phyloP scores from a whole-genome alignment of 148 eudicot species.

The Rhododendron molle region DNA sequence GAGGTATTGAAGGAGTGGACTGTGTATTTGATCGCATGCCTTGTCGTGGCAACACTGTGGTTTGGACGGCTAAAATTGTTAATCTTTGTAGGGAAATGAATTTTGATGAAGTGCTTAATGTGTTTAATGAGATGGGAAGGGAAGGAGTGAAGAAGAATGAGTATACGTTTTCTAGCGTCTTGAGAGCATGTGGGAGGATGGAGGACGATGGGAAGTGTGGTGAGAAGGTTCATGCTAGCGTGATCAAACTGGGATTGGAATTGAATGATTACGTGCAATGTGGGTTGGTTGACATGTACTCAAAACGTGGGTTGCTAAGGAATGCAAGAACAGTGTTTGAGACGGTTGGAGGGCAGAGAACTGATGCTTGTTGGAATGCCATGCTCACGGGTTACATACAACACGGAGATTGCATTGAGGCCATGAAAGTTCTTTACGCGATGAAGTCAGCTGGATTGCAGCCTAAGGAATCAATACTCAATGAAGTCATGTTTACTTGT shows the following conservation, averaged over 20 bases:
- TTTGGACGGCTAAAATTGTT: slow-evolving; percentile 66
- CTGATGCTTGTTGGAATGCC: slow-evolving; percentile 64
- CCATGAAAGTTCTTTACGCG: slow-evolving; percentile 53
- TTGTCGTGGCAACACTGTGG: slow-evolving; percentile 27
- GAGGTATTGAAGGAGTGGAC: slow-evolving; percentile 39
- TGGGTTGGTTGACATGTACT: slow-evolving; percentile 68
- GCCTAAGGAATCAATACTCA: slow-evolving; percentile 49
- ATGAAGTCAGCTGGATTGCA: slow-evolving; percentile 64
- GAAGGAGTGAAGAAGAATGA: slow-evolving; percentile 52
- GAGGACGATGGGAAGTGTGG: slow-evolving; percentile 46
- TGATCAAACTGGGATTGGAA: slow-evolving; percentile 49
- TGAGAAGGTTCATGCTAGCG: slow-evolving; percentile 53
- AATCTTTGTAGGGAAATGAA: slow-evolving; percentile 37
- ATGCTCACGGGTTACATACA: slow-evolving; percentile 49
- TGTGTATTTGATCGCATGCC: slow-evolving; percentile 31
- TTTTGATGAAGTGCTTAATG: slow-evolving; percentile 33
- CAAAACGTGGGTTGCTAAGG: slow-evolving; percentile 38
- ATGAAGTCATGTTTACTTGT: slow-evolving; percentile 43
- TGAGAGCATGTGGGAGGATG: slow-evolving; percentile 66
- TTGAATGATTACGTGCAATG: slow-evolving; percentile 49
- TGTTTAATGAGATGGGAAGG: slow-evolving; percentile 51
- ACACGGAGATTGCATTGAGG: slow-evolving; percentile 49
- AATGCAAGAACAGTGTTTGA: slow-evolving; percentile 54
- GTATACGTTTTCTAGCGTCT: slow-evolving; percentile 49
- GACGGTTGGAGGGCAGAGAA: slow-evolving; percentile 22